Evolutionary conservation across 2,329 filamentous ascomycete genomes (phyloP).

Genomic region (Botryotinia narcissicola): DNA sequence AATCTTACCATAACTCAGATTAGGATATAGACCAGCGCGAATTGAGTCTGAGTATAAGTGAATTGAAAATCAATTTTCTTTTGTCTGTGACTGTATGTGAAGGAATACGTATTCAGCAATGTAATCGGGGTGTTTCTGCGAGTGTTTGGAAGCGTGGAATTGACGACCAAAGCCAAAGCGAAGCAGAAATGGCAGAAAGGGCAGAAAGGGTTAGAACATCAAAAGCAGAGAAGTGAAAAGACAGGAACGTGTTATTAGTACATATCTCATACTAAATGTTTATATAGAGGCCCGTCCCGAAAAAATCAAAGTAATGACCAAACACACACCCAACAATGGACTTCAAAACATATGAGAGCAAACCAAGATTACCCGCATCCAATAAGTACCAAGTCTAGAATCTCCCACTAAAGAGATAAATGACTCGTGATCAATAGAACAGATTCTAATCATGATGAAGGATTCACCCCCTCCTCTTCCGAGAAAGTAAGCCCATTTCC

Average conservation of each 20-base stretch:
- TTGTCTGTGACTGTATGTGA: no score
- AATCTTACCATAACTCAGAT: not conserved
- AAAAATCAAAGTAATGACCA: not conserved
- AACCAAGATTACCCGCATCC: not conserved
- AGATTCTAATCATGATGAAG: not conserved
- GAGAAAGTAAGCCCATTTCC: conserved; percentile 29
- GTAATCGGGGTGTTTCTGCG: no score
- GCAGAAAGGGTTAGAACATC: not conserved
- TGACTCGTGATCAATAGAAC: not conserved
- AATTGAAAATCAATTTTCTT: no score
- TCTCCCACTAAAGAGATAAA: conserved; percentile 11
- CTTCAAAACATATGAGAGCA: not conserved
- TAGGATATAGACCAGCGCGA: not conserved
- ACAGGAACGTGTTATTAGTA: not conserved
- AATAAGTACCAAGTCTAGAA: not conserved
- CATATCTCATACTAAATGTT: not conserved
- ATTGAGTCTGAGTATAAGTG: not conserved
- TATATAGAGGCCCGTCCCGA: not conserved
- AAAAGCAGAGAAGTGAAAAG: not conserved
- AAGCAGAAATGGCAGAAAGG: not conserved
- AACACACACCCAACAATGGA: not conserved
- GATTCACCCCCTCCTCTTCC: not conserved
- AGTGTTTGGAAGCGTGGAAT: not conserved
- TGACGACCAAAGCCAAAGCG: no score
- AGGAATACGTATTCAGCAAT: no score